phyloP scores from a whole-genome alignment of 2,329 filamentous ascomycete species.

The Cytospora piceae region DNA sequence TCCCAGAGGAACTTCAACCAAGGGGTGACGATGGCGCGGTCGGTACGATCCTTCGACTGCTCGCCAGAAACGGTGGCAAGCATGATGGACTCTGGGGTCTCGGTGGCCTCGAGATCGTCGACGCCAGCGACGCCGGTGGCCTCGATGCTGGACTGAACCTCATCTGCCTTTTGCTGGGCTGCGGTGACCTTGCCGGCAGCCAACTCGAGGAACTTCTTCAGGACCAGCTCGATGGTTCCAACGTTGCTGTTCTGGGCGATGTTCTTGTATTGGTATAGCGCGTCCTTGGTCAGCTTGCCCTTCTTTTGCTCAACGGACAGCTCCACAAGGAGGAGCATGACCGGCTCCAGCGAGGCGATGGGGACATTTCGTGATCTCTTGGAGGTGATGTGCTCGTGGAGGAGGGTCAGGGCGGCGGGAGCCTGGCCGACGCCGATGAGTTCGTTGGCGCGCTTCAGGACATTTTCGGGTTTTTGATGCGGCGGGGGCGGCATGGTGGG shows the following conservation, averaged over 20 bases:
- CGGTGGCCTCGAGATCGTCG: constrained; percentile 94
- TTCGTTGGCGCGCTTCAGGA: constrained; percentile 97
- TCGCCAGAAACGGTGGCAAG: constrained; percentile 97
- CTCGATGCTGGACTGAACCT: constrained; percentile 87
- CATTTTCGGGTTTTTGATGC: constrained; percentile 98
- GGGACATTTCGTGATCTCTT: constrained; percentile 98
- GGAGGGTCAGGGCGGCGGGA: constrained; percentile 86
- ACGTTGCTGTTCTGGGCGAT: constrained; percentile 99
- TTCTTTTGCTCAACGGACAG: constrained; percentile 97
- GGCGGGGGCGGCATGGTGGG: constrained; percentile 79
- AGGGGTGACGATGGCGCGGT: constrained; percentile 95
- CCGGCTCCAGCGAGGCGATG: constrained; percentile 93
- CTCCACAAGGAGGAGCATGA: constrained; percentile 97
- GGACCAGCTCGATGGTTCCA: constrained; percentile 93
- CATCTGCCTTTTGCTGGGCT: constrained; percentile 93
- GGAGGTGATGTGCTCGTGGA: constrained; percentile 98
- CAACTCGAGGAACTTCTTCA: constrained; percentile 97
- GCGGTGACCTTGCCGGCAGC: constrained; percentile 95
- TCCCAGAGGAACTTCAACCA: constrained; percentile 99
- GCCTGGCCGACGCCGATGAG: constrained; percentile 97
- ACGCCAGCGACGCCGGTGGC: constrained; percentile 74
- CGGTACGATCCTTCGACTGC: constrained; percentile 95
- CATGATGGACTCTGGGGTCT: constrained; percentile 97
- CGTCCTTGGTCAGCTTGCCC: constrained; percentile 98
- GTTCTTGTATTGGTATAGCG: constrained; percentile 99